These are phyloP conservation scores for Cyclocybe aegerita DNA, from an alignment of 768 basidiomycete species.

Conservation along the genomic window DNA sequence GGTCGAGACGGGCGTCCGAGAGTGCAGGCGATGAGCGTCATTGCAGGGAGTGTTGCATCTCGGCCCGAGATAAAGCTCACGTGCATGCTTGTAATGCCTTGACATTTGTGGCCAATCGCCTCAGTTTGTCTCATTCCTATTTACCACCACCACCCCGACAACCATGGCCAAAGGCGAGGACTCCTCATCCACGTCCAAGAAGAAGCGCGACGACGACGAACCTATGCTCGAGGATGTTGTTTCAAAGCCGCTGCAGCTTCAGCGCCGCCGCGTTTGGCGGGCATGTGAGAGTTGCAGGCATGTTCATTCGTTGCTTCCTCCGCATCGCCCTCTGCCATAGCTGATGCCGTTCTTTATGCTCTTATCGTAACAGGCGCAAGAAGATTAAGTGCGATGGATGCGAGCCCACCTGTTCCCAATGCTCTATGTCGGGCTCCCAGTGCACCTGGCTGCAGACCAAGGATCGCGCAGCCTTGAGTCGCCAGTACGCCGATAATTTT, in stretches of 20 bases:
- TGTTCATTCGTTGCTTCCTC: conserved; percentile 21
- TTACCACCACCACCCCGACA: conserved; percentile 22
- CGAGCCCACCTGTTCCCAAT: conserved; percentile 86
- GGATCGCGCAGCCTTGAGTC: conserved; percentile 84
- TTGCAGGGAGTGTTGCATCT: background rate
- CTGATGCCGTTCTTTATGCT: conserved; percentile 12
- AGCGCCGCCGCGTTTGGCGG: conserved; percentile 81
- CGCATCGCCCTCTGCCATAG: conserved; percentile 17
- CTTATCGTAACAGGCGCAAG: conserved; percentile 60
- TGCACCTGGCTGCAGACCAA: conserved; percentile 93
- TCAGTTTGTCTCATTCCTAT: conserved; percentile 27
- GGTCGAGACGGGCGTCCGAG: conserved; percentile 7
- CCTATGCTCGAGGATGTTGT: conserved; percentile 54
- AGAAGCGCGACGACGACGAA: conserved; percentile 72
- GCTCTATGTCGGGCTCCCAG: conserved; percentile 66
- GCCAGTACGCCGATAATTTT: conserved; percentile 62
- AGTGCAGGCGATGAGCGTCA: background rate
- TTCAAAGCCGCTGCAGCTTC: conserved; percentile 73
- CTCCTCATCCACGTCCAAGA: conserved; percentile 56
- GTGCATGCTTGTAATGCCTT: conserved; percentile 20
- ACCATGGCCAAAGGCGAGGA: conserved; percentile 54
- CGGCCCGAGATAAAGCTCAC: conserved; percentile 24
- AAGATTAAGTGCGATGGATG: conserved; percentile 92
- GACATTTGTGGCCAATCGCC: conserved; percentile 27
- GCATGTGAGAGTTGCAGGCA: conserved; percentile 90